phyloP scores from a whole-genome alignment of 805 yeast genomes.

The Yueomyces sinensis region DNA sequence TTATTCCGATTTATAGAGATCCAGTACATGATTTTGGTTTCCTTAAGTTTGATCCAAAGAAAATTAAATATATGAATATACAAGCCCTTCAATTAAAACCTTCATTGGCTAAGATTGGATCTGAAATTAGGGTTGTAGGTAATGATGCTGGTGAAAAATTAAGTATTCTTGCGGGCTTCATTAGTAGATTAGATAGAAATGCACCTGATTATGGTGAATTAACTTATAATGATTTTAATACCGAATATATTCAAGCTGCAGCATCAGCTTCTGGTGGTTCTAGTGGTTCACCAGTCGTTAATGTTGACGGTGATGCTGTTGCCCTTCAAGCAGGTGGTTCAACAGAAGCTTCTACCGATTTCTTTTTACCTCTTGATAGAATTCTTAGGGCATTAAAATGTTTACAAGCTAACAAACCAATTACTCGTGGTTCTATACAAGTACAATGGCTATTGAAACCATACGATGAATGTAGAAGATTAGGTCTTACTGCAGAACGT shows the following conservation, averaged over 20 bases:
- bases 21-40: constrained; percentile 95
- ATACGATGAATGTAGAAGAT: constrained; percentile 77
- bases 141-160: constrained; percentile 94
- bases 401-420: constrained; percentile 41
- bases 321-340: constrained; percentile 94
- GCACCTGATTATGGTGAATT: constrained; percentile 88
- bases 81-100: constrained; percentile 59
- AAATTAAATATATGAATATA: constrained; percentile 61
- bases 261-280: constrained; percentile 95
- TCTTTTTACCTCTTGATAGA: constrained; percentile 75
- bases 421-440: constrained; percentile 86
- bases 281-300: constrained; percentile 92
- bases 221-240: constrained; percentile 85
- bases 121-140: constrained; percentile 89
- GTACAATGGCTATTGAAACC: constrained; percentile 82
- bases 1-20: constrained; percentile 76
- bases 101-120: constrained; percentile 78
- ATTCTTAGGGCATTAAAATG: constrained; percentile 72
- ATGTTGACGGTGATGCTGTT: constrained; percentile 73
- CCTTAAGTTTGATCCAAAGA: constrained; percentile 58
- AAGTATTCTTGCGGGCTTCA: constrained; percentile 76
- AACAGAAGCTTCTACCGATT: constrained; percentile 84
- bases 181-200: constrained; percentile 70
- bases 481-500: constrained; percentile 66
- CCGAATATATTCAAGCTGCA: constrained; percentile 91